These are phyloP conservation scores for Claviceps pazoutovae DNA, from an alignment of 2,329 filamentous ascomycete genomes.

Conservation along the genomic window DNA sequence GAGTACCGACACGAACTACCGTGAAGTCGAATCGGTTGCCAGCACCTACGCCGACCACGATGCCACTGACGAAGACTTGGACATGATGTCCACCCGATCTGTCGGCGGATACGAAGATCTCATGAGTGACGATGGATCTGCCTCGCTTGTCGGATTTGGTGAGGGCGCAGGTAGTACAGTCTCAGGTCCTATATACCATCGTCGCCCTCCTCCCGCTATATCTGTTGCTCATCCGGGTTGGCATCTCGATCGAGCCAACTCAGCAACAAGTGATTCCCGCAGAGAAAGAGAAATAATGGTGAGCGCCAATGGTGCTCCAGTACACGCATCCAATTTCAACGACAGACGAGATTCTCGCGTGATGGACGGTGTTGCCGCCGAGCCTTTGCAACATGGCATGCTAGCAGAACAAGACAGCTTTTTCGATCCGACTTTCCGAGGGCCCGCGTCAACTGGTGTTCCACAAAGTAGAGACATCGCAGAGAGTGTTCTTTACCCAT, in stretches of 20 bases:
- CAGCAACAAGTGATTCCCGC: constrained; percentile 34
- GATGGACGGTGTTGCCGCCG: constrained; percentile 51
- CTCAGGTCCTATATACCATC: constrained; percentile 59
- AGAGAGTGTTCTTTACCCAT: constrained; percentile 47
- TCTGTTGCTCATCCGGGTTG: constrained; percentile 24
- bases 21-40: constrained; percentile 45
- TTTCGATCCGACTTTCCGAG: constrained; percentile 50
- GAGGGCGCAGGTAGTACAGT: constrained; percentile 81
- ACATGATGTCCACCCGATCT: constrained; percentile 31
- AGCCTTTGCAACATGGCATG: constrained; percentile 35
- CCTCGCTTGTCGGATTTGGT: constrained; percentile 79
- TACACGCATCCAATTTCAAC: constrained; percentile 31
- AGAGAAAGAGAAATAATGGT: constrained; percentile 21
- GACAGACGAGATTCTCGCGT: constrained; percentile 48
- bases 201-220: constrained; percentile 30
- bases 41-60: constrained; percentile 31
- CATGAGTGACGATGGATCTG: constrained; percentile 74
- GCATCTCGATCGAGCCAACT: constrained; percentile 36
- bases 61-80: constrained; percentile 41
- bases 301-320: constrained; percentile 26
- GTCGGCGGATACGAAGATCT: constrained; percentile 48
- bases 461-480: constrained; percentile 37
- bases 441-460: constrained; percentile 33
- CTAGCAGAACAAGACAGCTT: constrained; percentile 38
- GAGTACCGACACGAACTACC: constrained; percentile 51